phyloP scores from a whole-genome alignment of 108 stramenopile species.

The Nitzschia palea region DNA sequence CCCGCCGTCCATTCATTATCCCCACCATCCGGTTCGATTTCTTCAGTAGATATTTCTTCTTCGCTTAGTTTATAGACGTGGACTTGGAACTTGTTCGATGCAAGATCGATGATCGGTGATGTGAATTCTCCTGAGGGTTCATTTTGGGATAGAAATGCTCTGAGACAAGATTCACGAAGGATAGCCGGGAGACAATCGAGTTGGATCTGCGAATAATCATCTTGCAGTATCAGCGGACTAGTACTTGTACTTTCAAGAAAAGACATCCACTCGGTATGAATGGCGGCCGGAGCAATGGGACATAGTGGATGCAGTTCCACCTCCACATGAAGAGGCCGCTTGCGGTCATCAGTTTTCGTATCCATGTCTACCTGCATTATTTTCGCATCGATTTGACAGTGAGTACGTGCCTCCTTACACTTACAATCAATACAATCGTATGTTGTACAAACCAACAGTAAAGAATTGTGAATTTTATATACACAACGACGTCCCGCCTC shows the following conservation, averaged over 20 bases:
- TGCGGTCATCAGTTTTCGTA: no score
- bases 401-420: no score
- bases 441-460: no score
- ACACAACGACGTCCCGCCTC: no score
- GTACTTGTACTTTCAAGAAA: background rate
- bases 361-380: no score
- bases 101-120: background rate
- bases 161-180: background rate
- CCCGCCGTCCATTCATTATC: constrained; percentile 49
- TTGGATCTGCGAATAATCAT: background rate
- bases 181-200: constrained; percentile 3
- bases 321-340: constrained; percentile 10
- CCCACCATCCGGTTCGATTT: constrained; percentile 38
- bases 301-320: constrained; percentile 8
- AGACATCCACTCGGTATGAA: background rate
- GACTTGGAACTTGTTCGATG: background rate
- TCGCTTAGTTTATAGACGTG: constrained; percentile 37
- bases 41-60: constrained; percentile 43
- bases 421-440: no score
- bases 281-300: background rate
- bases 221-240: background rate
- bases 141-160: background rate
- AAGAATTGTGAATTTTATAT: no score
- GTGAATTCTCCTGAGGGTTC: background rate
- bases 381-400: no score